A percentile compares a stretch with the other conserved stretches of the same genome.
Evolutionary conservation across 129 eudicot genomes (phyloP).

Genomic region (Tanacetum coccineum): DNA sequence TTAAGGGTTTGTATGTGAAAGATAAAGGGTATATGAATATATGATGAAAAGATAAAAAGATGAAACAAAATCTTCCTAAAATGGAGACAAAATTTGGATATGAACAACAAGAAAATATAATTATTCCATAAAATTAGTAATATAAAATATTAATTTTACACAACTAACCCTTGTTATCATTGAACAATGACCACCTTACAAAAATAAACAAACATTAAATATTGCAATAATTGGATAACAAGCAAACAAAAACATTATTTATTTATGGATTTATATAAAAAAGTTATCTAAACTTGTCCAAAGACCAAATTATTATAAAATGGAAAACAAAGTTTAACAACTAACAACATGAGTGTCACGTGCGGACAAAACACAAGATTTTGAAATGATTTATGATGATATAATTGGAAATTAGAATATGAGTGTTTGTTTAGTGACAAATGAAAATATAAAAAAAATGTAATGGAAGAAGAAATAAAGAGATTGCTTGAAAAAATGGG

Average conservation of each 20-base stretch:
- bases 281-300: no score
- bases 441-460: no score
- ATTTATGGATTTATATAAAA: no score
- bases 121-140: conserved; percentile 7
- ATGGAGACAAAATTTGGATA: conserved; percentile 53
- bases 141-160: conserved; percentile 3
- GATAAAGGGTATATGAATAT: conserved; percentile 17
- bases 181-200: conserved; percentile 63
- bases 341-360: conserved; percentile 43
- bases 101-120: conserved; percentile 42
- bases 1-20: not conserved
- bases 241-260: conserved; percentile 42
- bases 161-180: conserved; percentile 56
- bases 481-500: conserved; percentile 57
- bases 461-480: no score
- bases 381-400: conserved; percentile 16
- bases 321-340: conserved; percentile 20
- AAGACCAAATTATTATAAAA: conserved; percentile 23
- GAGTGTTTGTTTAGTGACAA: no score
- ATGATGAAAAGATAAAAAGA: conserved; percentile 41
- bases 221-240: conserved; percentile 32
- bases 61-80: conserved; percentile 39
- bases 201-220: conserved; percentile 39
- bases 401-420: conserved; percentile 28
- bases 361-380: conserved; percentile 43